Evolutionary conservation across 1,139 yeast species (phyloP), one percentile per base, ranked within the genome.

Genomic region (Debaryomyces udenii): DNA sequence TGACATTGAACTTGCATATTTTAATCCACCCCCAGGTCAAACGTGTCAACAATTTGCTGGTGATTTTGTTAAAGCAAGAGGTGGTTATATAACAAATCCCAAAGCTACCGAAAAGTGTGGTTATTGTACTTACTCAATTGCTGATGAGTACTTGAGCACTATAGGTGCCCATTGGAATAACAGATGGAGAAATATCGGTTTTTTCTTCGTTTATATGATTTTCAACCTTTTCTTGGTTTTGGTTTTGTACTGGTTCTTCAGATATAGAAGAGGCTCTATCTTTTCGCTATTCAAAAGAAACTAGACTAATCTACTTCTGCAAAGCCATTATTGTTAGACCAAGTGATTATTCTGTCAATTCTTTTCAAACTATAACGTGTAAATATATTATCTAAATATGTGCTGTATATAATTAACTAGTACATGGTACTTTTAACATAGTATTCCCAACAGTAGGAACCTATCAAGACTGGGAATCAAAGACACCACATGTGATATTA

Each of bases 101-200:
- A 53, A 64, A 16, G 80, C 78, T 20, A 75, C 83, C 3, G 44
- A 66, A 4, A 48, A 67, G 35, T 86, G 95, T 65, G 76, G 74
- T 9, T 82, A 76, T 57, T 86, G 94, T 63, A 54, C 70, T 28
- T 77, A 70, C 53, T 47, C 64, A 1, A 66, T 63, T 41, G 85
- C 86, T 31, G 81, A 81, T 56, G 73, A 76, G 30, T 84, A 69
- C 53, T 57, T 85, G 55, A 46, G 52, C 0, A 58, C 65, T 6
- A 59, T 81, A 39, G 70, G 74, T 34, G 68, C 79, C 38, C 57
- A 61, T 26, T 81, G 65, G 55, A 52, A 62, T 28, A 59, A 80
- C 42, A 63, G 80, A 38, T 82, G 88, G 87, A 76, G 89, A 68
- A 81, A 83, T 54, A 44, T 83, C 44, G 90, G 90, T 15, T 67